Evolutionary conservation across 2,329 filamentous ascomycete genomes (phyloP).

Genomic region (Diplodia corticola): DNA sequence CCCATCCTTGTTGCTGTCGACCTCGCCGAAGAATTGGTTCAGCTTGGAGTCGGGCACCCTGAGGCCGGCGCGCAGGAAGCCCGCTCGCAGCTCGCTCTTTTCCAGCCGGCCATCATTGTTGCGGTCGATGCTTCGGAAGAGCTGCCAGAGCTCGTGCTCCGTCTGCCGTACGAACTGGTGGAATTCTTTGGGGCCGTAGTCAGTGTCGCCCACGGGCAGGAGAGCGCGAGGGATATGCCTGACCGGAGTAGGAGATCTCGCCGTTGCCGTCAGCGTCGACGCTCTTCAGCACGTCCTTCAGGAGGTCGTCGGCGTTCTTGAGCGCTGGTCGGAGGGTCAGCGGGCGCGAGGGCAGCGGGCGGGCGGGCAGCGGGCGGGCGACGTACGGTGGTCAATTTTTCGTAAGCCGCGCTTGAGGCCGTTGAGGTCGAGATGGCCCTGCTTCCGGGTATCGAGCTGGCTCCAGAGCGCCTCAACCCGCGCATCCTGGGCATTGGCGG

Average conservation of each 20-base stretch:
- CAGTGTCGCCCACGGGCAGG: conserved; percentile 25
- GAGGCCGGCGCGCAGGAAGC: conserved; percentile 77
- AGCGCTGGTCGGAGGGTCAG: conserved; percentile 55
- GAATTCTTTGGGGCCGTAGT: conserved; percentile 67
- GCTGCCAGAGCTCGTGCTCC: conserved; percentile 75
- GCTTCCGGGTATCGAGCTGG: conserved; percentile 72
- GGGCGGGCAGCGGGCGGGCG: conserved; percentile 27
- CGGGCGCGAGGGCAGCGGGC: conserved; percentile 23
- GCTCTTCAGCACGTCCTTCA: conserved; percentile 74
- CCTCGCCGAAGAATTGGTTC: conserved; percentile 81
- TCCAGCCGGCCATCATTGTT: conserved; percentile 85
- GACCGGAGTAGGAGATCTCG: conserved; percentile 86
- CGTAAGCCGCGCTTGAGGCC: conserved; percentile 80
- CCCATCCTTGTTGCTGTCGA: conserved; percentile 87
- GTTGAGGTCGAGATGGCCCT: conserved; percentile 80
- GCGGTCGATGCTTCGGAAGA: conserved; percentile 85
- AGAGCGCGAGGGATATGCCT: conserved; percentile 25
- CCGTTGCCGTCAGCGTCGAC: conserved; percentile 89
- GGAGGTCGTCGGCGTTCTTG: conserved; percentile 87
- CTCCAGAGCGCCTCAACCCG: conserved; percentile 83
- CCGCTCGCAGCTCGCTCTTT: conserved; percentile 76
- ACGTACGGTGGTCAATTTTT: conserved; percentile 88
- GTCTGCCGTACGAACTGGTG: conserved; percentile 82
- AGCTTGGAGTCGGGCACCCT: conserved; percentile 75
- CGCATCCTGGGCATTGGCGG: conserved; percentile 74